phyloP scores from a whole-genome alignment of 225 moss, liverwort and hornwort species.

The Straminergon stramineum region DNA sequence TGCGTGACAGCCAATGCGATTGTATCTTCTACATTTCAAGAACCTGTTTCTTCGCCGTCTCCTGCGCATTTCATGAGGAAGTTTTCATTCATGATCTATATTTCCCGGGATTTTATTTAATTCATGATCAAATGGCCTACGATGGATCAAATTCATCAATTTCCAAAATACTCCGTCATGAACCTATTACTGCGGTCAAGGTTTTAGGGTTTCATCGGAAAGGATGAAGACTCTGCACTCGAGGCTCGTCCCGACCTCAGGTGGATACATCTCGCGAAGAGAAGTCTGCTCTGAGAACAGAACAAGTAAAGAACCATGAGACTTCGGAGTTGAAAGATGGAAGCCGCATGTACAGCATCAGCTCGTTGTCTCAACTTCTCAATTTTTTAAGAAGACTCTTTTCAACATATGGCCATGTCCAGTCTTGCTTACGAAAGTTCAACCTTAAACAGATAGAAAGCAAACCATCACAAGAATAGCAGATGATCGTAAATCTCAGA shows the following conservation, averaged over 20 bases:
- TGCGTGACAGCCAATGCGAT: neutral
- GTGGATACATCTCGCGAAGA: neutral
- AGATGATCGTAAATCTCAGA: neutral
- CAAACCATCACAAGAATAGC: neutral
- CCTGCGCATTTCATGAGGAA: neutral
- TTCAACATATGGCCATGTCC: neutral
- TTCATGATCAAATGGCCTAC: neutral
- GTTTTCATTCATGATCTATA: neutral
- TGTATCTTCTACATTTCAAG: neutral
- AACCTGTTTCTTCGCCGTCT: neutral
- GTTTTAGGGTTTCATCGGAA: neutral
- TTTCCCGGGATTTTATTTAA: neutral
- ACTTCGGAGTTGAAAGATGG: neutral
- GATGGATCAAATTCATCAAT: neutral
- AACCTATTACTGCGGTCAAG: no score
- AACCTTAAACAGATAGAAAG: neutral
- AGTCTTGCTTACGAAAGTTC: neutral
- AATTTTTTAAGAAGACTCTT: neutral
- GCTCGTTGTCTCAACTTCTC: neutral
- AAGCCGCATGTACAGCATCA: no score
- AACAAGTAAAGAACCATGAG: neutral
- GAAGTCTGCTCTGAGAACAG: neutral
- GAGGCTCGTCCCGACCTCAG: neutral
- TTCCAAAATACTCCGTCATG: neutral
- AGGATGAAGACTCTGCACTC: neutral